Evolutionary conservation across 169 alveolate species (phyloP), one percentile per base, ranked within the genome.

Genomic region (Cryptosporidium ubiquitum): DNA sequence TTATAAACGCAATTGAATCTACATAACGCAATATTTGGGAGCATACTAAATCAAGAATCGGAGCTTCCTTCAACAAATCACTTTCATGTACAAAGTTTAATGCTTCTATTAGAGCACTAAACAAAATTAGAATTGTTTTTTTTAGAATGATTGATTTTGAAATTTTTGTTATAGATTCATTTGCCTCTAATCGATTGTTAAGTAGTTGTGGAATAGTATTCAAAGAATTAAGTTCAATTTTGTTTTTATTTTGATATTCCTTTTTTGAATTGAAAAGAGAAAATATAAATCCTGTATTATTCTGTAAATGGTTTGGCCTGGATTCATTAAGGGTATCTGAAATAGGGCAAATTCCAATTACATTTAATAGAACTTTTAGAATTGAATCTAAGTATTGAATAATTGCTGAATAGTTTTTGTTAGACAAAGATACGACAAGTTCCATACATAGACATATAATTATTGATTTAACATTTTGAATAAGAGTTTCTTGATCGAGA

Each of bases 261-360:
- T 64, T 79, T 40, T 79, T 61, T 49, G 75, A 44, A 64, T 26
- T 47, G 39, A 79, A 79, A 26, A 79, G 33, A 2, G 79, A 61
- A 16, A 37, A 29, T 40, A 79, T 49, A 61, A 79, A 61, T 42
- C 89, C 89, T 44, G 89, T 12, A 5, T 66, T 44, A 23, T 42
- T 37, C 23, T 79, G 89, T 12, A 55, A 33, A 42, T n/a, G 37
- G 23, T 64, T 44, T 16, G 66, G 35, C n/a, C 16, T 52, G 16
- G 73, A 64, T 31, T 68, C 49, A 5, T 33, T 39, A 4, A 79
- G 39, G 3, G 79, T 7, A 64, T 79, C 40, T 18, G 89, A 79
- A n/a, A n/a, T 3, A 14, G 84, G 84, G 18, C 64, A 69, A 14
- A 79, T 51, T 23, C 89, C 89, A 79, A 79, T 61, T 1, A 79